Conservation (phyloP, 305 asterid species). For the Fraxinus sp. region DNA sequence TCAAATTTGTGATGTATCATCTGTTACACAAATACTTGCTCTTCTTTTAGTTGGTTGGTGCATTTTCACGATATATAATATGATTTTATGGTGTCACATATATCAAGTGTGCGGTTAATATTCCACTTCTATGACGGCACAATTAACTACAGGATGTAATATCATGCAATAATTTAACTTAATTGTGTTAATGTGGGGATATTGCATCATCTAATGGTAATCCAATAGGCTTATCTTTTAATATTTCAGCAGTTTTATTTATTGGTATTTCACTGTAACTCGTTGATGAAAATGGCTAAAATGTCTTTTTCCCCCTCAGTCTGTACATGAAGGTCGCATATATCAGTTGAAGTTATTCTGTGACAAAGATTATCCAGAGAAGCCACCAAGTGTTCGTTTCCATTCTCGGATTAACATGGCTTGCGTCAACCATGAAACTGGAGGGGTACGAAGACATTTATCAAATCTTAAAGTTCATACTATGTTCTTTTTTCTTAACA, state of each 20-base stretch:
- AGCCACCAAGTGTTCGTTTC: conserved; percentile 55
- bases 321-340: conserved; percentile 60
- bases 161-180: background rate
- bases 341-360: conserved; percentile 55
- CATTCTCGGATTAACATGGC: conserved; percentile 55
- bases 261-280: background rate
- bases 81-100: background rate
- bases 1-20: background rate
- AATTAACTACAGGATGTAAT: background rate
- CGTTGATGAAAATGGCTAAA: background rate
- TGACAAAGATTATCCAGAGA: conserved; percentile 62
- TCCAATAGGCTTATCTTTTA: background rate
- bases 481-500: background rate
- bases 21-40: background rate
- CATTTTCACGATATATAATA: background rate
- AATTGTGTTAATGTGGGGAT: background rate
- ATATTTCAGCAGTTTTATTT: background rate
- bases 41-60: background rate
- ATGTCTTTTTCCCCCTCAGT: conserved; percentile 18
- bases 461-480: background rate
- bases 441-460: conserved; percentile 40
- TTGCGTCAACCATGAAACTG: conserved; percentile 56
- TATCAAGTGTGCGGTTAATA: background rate
- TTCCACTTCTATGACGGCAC: background rate
- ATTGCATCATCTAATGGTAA: background rate